These are phyloP conservation scores for Verticillium zaregamsianum DNA, from an alignment of 2,329 filamentous ascomycete genomes.

Conservation along the genomic window DNA sequence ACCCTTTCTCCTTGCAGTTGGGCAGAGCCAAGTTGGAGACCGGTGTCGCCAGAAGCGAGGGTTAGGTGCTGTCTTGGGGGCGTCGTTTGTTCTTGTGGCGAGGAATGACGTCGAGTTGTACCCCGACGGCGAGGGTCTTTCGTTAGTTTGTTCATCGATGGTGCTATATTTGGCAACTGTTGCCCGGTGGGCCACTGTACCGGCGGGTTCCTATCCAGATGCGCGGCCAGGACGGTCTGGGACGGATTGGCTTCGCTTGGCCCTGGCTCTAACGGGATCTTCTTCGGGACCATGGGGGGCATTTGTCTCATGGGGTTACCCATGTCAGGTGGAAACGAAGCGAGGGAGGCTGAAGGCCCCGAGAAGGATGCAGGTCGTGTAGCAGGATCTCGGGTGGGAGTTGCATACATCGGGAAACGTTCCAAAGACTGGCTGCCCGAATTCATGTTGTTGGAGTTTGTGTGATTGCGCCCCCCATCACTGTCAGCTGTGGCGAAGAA, in stretches of 20 bases:
- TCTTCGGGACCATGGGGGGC: conserved; percentile 9
- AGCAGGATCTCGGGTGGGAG: neutral
- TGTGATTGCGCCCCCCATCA: neutral
- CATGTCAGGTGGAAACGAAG: neutral
- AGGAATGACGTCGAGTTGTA: conserved; percentile 5
- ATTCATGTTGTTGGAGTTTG: neutral
- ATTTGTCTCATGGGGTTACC: neutral
- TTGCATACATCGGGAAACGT: neutral
- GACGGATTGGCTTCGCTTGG: neutral
- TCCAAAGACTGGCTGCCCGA: neutral
- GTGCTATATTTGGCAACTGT: neutral
- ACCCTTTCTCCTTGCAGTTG: neutral
- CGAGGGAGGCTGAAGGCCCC: neutral
- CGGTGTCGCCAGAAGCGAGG: neutral
- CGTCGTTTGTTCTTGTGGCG: conserved; percentile 1
- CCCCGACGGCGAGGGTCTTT: neutral
- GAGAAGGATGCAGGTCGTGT: conserved; percentile 6
- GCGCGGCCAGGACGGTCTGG: neutral
- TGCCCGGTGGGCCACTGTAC: neutral
- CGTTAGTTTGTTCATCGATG: neutral
- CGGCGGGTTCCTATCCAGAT: neutral
- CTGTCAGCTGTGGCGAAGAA: conserved; percentile 12
- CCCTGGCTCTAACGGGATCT: neutral
- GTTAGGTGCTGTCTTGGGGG: neutral
- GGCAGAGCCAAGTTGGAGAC: neutral